phyloP scores from a whole-genome alignment of 495 filamentous ascomycete species.

The Filosporella fistucella region DNA sequence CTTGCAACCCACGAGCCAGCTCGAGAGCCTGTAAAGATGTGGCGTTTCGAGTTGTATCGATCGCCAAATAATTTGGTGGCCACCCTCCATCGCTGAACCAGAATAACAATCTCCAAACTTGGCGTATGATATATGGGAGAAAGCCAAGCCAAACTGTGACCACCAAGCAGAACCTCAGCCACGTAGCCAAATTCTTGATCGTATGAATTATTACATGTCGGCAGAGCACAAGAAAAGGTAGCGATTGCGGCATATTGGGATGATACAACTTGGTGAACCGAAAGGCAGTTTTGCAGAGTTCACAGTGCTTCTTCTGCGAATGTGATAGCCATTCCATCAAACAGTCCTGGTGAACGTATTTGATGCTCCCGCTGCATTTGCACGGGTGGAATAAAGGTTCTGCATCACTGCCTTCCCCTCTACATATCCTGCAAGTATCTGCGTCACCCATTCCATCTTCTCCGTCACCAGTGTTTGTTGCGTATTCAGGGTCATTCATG shows the following conservation, averaged over 20 bases:
- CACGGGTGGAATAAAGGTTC: constrained; percentile 96
- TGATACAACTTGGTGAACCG: constrained; percentile 97
- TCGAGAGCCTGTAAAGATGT: constrained; percentile 13
- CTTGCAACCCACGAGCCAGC: constrained; percentile 17
- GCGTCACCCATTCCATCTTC: constrained; percentile 38
- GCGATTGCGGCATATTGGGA: constrained; percentile 78
- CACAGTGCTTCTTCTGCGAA: constrained; percentile 98
- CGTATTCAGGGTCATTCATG: constrained; percentile 63
- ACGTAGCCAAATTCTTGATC: constrained; percentile 64
- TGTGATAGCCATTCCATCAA: constrained; percentile 98
- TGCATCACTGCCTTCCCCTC: constrained; percentile 76
- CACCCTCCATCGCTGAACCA: constrained; percentile 94
- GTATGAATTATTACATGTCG: constrained; percentile 69
- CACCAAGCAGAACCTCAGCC: constrained; percentile 74
- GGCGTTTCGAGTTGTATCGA: constrained; percentile 4
- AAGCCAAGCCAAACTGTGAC: constrained; percentile 81
- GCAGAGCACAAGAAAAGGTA: constrained; percentile 77
- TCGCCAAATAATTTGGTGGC: constrained; percentile 20
- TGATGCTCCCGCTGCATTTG: constrained; percentile 98
- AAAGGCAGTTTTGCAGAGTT: constrained; percentile 97
- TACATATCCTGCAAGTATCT: constrained; percentile 93
- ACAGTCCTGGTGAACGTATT: constrained; percentile 95
- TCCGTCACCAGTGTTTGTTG: constrained; percentile 22
- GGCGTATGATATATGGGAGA: constrained; percentile 86
- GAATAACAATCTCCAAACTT: constrained; percentile 87